Evolutionary conservation across 1,284 basidiomycete species (phyloP).

Genomic region (Leccinum cinnamomeum): DNA sequence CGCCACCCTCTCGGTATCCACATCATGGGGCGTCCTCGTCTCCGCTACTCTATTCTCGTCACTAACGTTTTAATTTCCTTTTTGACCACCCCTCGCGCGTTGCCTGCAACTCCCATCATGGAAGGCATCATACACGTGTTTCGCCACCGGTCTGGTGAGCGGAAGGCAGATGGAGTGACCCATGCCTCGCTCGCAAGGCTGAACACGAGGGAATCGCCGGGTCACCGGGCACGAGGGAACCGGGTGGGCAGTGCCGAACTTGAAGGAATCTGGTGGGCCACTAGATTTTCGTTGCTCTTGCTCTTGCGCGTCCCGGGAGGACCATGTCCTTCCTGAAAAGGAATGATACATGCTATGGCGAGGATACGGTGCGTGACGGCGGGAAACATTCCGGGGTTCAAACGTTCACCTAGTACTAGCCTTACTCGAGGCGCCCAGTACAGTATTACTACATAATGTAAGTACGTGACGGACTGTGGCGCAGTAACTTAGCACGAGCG

Average conservation of each 20-base stretch:
- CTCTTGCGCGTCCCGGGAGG: constrained; percentile 4
- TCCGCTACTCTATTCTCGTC: constrained; percentile 16
- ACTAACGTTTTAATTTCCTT: no score
- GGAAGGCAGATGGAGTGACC: constrained; percentile 75
- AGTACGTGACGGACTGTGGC: constrained; percentile 2
- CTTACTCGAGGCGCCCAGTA: no score
- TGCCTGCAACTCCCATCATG: constrained; percentile 33
- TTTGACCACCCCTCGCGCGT: no score
- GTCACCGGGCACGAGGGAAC: no score
- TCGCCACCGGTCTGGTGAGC: constrained; percentile 88
- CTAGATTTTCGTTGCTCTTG: no score
- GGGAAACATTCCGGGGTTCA: no score
- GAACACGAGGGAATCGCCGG: constrained; percentile 46
- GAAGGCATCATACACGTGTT: constrained; percentile 76
- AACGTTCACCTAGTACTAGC: no score
- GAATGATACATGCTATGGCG: constrained; percentile 18
- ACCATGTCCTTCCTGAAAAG: constrained; percentile 23
- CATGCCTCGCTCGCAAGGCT: constrained; percentile 49
- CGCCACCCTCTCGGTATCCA: constrained; percentile 67
- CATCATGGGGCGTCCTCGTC: constrained; percentile 41
- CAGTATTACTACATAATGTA: no score
- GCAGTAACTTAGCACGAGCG: not conserved
- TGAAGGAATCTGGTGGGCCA: no score
- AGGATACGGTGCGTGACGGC: constrained; percentile 22
- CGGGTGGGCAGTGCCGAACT: no score